These are phyloP conservation scores for Coleophoma cylindrospora DNA, from an alignment of 2,329 filamentous ascomycete genomes.

Conservation along the genomic window DNA sequence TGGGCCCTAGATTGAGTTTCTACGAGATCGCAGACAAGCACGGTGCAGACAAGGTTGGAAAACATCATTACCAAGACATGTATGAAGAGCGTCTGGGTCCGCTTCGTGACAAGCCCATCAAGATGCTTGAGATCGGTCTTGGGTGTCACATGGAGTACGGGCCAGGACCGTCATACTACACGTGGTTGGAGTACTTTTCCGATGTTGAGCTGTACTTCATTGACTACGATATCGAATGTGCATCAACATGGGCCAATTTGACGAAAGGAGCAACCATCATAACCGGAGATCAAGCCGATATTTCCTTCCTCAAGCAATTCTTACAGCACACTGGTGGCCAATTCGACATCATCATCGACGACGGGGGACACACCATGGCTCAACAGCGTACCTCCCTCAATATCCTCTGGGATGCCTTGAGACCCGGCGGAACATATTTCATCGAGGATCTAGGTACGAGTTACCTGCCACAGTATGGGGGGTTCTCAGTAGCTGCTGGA, in stretches of 20 bases:
- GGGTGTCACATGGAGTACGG: conserved; percentile 34
- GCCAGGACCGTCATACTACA: conserved; percentile 33
- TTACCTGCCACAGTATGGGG: conserved; percentile 19
- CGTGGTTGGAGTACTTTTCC: conserved; percentile 35
- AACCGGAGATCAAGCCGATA: conserved; percentile 33
- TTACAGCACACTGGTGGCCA: conserved; percentile 25
- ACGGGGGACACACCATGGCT: conserved; percentile 32
- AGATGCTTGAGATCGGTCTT: conserved; percentile 36
- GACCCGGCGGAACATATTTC: conserved; percentile 31
- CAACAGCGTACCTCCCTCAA: conserved; percentile 32
- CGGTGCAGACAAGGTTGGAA: conserved; percentile 34
- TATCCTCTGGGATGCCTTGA: conserved; percentile 30
- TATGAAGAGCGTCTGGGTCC: conserved; percentile 33
- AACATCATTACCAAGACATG: conserved; percentile 33
- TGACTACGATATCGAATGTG: conserved; percentile 32
- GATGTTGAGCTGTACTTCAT: conserved; percentile 36
- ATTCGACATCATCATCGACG: conserved; percentile 37
- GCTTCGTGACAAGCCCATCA: conserved; percentile 27
- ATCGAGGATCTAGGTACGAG: conserved; percentile 30
- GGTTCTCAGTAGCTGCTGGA: conserved; percentile 4
- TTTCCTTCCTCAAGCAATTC: conserved; percentile 30
- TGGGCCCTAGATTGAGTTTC: conserved; percentile 12
- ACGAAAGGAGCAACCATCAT: conserved; percentile 32
- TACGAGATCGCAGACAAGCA: conserved; percentile 30
- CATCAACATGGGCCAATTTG: conserved; percentile 28